Evolutionary conservation across 2,329 filamentous ascomycete genomes (phyloP).

Genomic region (Delphinella strobiligena): DNA sequence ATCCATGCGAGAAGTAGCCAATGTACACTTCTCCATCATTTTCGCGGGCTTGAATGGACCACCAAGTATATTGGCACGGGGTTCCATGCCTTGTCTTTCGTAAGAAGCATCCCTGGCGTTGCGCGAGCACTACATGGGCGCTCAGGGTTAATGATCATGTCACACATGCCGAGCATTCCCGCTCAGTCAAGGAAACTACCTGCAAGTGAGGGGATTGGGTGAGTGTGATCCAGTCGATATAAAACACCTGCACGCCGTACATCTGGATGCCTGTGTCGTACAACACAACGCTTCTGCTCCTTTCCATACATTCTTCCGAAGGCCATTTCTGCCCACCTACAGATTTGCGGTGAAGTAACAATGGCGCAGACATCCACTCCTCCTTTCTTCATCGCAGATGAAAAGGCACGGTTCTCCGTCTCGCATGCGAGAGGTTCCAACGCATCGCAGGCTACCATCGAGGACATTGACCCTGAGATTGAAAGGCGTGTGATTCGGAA

Average conservation of each 20-base stretch:
- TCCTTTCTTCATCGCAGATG: conserved; percentile 3
- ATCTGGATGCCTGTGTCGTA: not conserved
- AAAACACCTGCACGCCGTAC: not conserved
- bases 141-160: not conserved
- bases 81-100: not conserved
- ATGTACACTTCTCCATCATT: no score
- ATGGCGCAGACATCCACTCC: not conserved
- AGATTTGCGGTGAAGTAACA: not conserved
- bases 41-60: no score
- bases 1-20: no score
- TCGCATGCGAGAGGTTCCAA: conserved; percentile 2
- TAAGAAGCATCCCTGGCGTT: not conserved
- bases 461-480: conserved; percentile 5
- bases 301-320: not conserved
- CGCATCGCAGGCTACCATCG: conserved; percentile 2
- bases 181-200: not conserved
- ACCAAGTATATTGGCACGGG: not conserved
- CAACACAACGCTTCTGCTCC: not conserved
- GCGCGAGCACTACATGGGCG: not conserved
- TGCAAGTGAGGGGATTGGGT: not conserved
- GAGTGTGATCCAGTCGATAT: not conserved
- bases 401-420: conserved; percentile 3
- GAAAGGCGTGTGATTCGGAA: conserved; percentile 6
- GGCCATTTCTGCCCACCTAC: not conserved
- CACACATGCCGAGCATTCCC: not conserved